Evolutionary conservation across 1,139 yeast species (phyloP), one percentile per base, ranked within the genome.

Genomic region (Diutina ranongensis): DNA sequence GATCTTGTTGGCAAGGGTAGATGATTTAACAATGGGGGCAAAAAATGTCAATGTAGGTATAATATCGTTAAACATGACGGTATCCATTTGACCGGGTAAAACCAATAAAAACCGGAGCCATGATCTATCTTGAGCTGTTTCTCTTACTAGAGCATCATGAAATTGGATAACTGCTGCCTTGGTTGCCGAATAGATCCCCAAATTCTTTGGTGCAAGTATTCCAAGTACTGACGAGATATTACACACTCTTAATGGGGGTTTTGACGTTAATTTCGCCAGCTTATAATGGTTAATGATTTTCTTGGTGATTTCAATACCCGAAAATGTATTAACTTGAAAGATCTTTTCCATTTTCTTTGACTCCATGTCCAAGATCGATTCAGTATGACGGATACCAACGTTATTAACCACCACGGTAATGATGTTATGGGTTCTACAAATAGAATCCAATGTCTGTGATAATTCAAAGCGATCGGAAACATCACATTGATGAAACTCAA

Each of bases 201-300:
- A 70, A 52, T 78, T 75, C 10, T 73, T 72, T 0, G 96, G 94
- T 0, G 89, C 83, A 18, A 84, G 64, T 3, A 73, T 64, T 0
- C 94, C 95, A 27, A 87, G 61, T 0, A 83, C 74, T 1, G 94
- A 83, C 1, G 94, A 72, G 1, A 87, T 59, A 1, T 80, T 73
- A 9, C 85, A 78, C 3, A 85, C 60, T 50, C 73, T 83, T 1
- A 52, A 40, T 18, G 44, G 45, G 2, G 44, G 45, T 4, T 22
- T 7, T 19, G 45, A 16, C 22, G 36, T 31, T 2, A 20, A 22
- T 2, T 52, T 40, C n/a, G n/a, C n/a, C n/a, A n/a, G 28, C 9
- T 54, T 36, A 50, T 60, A 64, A 41, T 56, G 63, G 0, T 65
- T 56, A 2, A 81, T 53, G 9, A 76, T 60, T 19, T 56, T 57